Conservation (phyloP, 108 stramenopile genomes). For the Cylindrotheca closterium region DNA sequence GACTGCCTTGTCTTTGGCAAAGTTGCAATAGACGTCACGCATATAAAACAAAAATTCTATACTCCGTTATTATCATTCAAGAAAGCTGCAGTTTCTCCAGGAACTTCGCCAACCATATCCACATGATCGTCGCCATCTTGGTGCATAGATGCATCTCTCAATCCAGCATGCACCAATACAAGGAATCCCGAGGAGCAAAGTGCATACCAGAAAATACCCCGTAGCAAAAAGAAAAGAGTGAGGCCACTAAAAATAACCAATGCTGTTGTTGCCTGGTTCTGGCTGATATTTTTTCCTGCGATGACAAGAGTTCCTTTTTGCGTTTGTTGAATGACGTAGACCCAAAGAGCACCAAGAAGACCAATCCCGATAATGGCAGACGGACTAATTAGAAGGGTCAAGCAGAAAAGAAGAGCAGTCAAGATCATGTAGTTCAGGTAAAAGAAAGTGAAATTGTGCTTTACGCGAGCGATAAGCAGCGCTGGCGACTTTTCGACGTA, state of each 20-base stretch:
- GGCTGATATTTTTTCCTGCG: conserved; percentile 54
- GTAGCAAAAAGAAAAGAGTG: conserved; percentile 60
- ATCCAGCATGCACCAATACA: conserved; percentile 61
- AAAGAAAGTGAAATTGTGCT: conserved; percentile 85
- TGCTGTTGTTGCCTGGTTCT: conserved; percentile 75
- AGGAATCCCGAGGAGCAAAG: conserved; percentile 77
- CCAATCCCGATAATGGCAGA: conserved; percentile 77
- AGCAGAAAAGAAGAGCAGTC: conserved; percentile 55
- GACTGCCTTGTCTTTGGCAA: conserved; percentile 78
- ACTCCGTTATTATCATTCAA: conserved; percentile 6
- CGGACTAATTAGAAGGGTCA: conserved; percentile 75
- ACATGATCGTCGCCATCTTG: conserved; percentile 87
- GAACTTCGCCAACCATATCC: conserved; percentile 80
- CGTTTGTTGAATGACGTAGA: conserved; percentile 67
- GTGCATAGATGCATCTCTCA: conserved; percentile 88
- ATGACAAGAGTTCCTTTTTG: conserved; percentile 52
- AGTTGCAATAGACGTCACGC: conserved; percentile 64
- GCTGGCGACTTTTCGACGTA: conserved; percentile 78
- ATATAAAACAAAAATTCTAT: conserved; percentile 45
- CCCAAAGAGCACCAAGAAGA: conserved; percentile 73
- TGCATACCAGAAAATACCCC: conserved; percentile 85
- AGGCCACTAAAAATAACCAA: conserved; percentile 69
- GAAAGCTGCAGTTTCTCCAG: conserved; percentile 30
- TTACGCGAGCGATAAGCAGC: conserved; percentile 66
- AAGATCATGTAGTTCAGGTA: conserved; percentile 81